A percentile compares a stretch with the other conserved stretches of the same genome.
phyloP scores from a whole-genome alignment of 257 asterid species.

The Solanum medicagineum region DNA sequence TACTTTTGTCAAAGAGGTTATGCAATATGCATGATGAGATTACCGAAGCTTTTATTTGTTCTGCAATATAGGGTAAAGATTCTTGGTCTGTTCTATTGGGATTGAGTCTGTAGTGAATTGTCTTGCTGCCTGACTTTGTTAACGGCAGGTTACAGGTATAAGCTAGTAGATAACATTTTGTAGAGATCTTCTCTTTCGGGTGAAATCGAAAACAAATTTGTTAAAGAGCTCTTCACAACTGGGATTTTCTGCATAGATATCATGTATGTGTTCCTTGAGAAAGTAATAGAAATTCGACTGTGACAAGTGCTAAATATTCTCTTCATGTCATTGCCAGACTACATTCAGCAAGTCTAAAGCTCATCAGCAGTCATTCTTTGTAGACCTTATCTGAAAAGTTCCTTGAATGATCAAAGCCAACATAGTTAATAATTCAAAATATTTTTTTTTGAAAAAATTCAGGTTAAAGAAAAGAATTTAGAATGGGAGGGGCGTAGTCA shows the following conservation, averaged over 20 bases:
- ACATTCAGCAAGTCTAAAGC: no score
- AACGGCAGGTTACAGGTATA: not conserved
- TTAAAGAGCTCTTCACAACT: no score
- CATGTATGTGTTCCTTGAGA: no score
- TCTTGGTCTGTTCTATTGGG: not conserved
- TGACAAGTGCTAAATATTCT: no score
- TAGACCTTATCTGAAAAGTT: not conserved
- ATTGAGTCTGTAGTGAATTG: not conserved
- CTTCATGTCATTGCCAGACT: no score
- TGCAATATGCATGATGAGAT: not conserved
- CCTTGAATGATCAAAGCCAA: not conserved
- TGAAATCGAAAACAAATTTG: no score
- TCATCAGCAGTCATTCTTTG: not conserved
- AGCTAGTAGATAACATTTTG: not conserved
- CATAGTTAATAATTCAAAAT: not conserved
- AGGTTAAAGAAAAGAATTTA: not conserved
- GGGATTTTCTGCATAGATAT: no score
- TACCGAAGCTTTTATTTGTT: not conserved
- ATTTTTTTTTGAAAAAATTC: not conserved
- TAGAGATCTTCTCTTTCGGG: not conserved
- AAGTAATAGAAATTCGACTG: no score
- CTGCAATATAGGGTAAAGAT: not conserved
- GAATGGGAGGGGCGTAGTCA: not conserved
- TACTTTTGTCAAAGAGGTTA: not conserved
- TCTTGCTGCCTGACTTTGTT: not conserved